Evolutionary conservation across 2,329 filamentous ascomycete genomes (phyloP), one percentile per base, ranked within the genome.

Genomic region (Biscogniauxia sp.): DNA sequence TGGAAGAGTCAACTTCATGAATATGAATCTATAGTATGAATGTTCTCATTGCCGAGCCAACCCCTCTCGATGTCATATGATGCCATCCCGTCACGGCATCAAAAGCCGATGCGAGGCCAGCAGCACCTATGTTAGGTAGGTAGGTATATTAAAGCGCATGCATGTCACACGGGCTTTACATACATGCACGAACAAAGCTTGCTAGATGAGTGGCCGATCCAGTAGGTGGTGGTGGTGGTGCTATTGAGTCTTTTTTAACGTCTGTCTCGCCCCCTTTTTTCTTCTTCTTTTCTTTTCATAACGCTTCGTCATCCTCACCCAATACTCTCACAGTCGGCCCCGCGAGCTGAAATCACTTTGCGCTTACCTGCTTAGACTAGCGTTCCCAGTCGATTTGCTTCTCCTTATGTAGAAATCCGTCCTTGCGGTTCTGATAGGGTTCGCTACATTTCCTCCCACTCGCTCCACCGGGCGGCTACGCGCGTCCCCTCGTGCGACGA

Each of bases 391-490:
- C 50, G 59, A 54, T 58, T 28, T 45, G 58, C 57, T 53, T 23
- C 37, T 45, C 17, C 15, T 45, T 45, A 32, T 13, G 28, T 32
- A 32, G 37, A n/a, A 11, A 15, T 13, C 37, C 37, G 15, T 45
- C 51, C 32, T 32, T 53, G 60, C 15, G 50, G 64, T 65, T 62
- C 60, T 53, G 58, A 62, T 67, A 67, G 65, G 65, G 65, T 65
- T 67, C 50, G 57, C 60, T 64, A 63, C 65, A 64, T 67, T 54
- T 32, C 28, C 1, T 45, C 37, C 37, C 37, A 45, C 59, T 57
- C 61, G 41, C 57, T 61, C 37, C 37, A 45, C 37, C 37, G 37
- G 59, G 57, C 45, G 50, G 53, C 51, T 50, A 49, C 60, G 55
- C 60, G 50, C 56, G 37, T 54, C 41, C 37, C 23, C 57, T 56